Conservation (phyloP, 2,329 filamentous ascomycete species). For the Penicillium griseofulvum region DNA sequence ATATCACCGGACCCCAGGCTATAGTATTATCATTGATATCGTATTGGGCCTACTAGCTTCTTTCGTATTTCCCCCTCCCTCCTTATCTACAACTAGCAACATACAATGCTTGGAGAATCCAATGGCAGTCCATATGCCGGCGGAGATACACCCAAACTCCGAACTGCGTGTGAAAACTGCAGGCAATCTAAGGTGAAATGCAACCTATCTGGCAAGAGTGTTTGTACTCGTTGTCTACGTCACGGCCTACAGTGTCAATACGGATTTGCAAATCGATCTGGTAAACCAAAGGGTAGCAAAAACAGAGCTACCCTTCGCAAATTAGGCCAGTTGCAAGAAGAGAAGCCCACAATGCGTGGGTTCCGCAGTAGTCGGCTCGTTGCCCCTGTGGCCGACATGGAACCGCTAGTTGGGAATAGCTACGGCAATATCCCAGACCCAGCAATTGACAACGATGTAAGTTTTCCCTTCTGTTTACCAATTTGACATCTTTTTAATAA, state of each 20-base stretch:
- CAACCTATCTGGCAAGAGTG: constrained; percentile 36
- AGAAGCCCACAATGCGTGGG: constrained; percentile 23
- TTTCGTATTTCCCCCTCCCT: background rate
- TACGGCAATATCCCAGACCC: constrained; percentile 13
- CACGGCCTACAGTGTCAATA: constrained; percentile 40
- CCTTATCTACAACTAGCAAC: background rate
- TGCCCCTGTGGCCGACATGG: constrained; percentile 12
- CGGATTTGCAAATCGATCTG: constrained; percentile 39
- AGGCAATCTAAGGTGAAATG: constrained; percentile 43
- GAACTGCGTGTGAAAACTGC: constrained; percentile 41
- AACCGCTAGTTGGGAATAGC: constrained; percentile 3
- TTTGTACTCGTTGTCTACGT: constrained; percentile 39
- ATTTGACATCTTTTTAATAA: background rate
- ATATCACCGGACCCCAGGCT: background rate
- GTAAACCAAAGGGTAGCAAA: constrained; percentile 42
- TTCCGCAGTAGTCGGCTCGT: constrained; percentile 17
- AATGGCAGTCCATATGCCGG: constrained; percentile 21
- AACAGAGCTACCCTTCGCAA: constrained; percentile 39
- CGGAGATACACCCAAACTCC: constrained; percentile 35
- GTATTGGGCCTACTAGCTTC: background rate
- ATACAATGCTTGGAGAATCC: constrained; percentile 30
- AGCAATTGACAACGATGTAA: constrained; percentile 20
- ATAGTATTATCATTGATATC: background rate
- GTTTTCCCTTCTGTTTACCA: background rate
- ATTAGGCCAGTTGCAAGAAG: constrained; percentile 35